Evolutionary conservation across 352 stramenopile species (phyloP).

Genomic region (Pythium monospermum): DNA sequence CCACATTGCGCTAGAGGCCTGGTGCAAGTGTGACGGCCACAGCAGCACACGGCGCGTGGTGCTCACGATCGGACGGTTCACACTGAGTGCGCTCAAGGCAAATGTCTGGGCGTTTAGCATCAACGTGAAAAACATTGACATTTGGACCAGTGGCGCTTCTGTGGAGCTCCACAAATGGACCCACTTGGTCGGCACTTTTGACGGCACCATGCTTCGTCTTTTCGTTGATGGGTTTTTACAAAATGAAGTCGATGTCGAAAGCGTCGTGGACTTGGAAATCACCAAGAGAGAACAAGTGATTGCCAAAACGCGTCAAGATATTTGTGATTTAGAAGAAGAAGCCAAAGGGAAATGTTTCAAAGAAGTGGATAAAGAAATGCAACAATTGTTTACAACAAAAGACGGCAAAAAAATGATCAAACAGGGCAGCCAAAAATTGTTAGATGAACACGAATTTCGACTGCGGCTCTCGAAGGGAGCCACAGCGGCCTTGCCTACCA

Average conservation of each 20-base stretch:
- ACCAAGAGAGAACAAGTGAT: slow-evolving; percentile 59
- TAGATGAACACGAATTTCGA: slow-evolving; percentile 84
- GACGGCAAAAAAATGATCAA: slow-evolving; percentile 70
- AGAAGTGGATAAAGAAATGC: slow-evolving; percentile 59
- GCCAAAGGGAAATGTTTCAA: slow-evolving; percentile 70
- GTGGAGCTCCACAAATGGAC: slow-evolving; percentile 75
- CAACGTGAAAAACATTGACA: slow-evolving; percentile 76
- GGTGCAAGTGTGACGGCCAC: slow-evolving; percentile 65
- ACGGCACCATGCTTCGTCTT: slow-evolving; percentile 79
- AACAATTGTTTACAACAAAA: slow-evolving; percentile 62
- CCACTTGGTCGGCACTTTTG: slow-evolving; percentile 84
- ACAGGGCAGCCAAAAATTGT: slow-evolving; percentile 50
- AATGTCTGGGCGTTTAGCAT: slow-evolving; percentile 81
- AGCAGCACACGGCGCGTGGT: slow-evolving; percentile 66
- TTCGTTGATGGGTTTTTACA: slow-evolving; percentile 76
- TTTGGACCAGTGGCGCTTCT: slow-evolving; percentile 44
- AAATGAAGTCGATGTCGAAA: slow-evolving; percentile 69
- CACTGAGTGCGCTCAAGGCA: slow-evolving; percentile 56
- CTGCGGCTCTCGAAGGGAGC: slow-evolving; percentile 46
- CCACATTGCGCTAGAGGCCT: slow-evolving; percentile 71
- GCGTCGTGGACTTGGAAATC: slow-evolving; percentile 61
- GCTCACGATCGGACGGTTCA: slow-evolving; percentile 70
- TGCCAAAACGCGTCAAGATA: slow-evolving; percentile 68
- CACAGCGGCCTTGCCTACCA: slow-evolving; percentile 2
- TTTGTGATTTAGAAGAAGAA: slow-evolving; percentile 70